Percentiles rank a stretch among this genome's conserved stretches.
Evolutionary conservation across 2,329 filamentous ascomycete species (phyloP).

Genomic region (Xylariaceae sp.): DNA sequence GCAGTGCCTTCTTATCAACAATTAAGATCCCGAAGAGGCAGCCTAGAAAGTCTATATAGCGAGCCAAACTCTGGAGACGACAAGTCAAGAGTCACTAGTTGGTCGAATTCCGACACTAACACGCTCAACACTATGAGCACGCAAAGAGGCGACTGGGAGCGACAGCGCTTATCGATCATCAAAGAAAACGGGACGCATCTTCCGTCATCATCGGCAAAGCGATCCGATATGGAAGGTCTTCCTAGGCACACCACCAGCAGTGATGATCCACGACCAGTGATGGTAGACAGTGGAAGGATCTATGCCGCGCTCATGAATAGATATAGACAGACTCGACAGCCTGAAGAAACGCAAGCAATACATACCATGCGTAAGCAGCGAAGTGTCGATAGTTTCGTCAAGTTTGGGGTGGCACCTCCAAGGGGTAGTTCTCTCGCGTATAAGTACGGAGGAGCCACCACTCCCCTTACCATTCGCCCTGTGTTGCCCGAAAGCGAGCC

Average conservation of each 20-base stretch:
- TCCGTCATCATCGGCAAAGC: constrained; percentile 33
- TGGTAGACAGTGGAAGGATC: constrained; percentile 53
- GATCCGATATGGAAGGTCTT: constrained; percentile 20
- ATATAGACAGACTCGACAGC: constrained; percentile 36
- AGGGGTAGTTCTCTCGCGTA: constrained; percentile 15
- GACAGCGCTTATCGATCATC: constrained; percentile 60
- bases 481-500: constrained; percentile 18
- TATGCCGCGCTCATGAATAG: constrained; percentile 62
- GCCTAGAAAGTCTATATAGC: constrained; percentile 45
- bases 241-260: constrained; percentile 13
- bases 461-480: constrained; percentile 20
- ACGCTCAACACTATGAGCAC: constrained; percentile 45
- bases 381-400: constrained; percentile 13
- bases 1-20: constrained; percentile 40
- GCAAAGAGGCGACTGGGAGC: constrained; percentile 40
- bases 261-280: constrained; percentile 17
- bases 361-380: constrained; percentile 14
- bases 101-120: constrained; percentile 60
- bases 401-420: constrained; percentile 12
- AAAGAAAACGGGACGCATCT: constrained; percentile 49
- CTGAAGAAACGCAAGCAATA: constrained; percentile 5
- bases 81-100: constrained; percentile 67
- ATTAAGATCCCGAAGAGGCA: constrained; percentile 50
- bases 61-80: constrained; percentile 41
- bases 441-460: constrained; percentile 2